These are phyloP conservation scores for Auricularia cornea DNA, from an alignment of 768 basidiomycete genomes.

Conservation along the genomic window DNA sequence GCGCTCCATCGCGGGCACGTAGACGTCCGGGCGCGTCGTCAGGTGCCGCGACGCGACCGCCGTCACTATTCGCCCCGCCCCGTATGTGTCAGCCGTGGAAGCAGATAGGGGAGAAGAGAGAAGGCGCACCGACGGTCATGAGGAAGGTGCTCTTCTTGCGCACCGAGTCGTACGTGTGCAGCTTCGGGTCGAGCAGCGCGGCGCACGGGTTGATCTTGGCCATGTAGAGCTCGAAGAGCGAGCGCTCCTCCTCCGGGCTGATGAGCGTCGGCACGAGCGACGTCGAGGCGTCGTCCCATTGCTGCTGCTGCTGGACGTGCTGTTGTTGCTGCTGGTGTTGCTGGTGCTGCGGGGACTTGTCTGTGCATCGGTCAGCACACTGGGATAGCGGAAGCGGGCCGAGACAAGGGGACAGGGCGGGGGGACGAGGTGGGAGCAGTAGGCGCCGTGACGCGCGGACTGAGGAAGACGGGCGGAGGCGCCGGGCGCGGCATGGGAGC, in stretches of 20 bases:
- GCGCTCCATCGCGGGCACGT: constrained; percentile 3
- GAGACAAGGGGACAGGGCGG: too few relatives aligned
- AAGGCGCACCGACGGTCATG: background rate
- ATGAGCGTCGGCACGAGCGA: background rate
- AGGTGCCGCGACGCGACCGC: constrained; percentile 6
- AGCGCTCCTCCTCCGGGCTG: background rate
- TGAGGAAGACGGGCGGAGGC: too few relatives aligned
- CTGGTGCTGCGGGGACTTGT: background rate
- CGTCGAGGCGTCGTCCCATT: background rate
- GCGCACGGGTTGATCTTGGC: background rate
- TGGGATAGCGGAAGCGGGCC: too few relatives aligned
- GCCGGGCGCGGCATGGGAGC: too few relatives aligned
- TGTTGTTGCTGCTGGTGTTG: background rate
- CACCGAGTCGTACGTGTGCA: background rate
- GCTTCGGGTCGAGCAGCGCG: background rate
- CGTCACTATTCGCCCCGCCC: constrained; percentile 3
- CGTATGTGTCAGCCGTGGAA: too few relatives aligned
- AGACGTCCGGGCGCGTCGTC: background rate
- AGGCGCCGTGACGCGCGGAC: too few relatives aligned
- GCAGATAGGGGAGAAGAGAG: background rate
- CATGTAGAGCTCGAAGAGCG: background rate
- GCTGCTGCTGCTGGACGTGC: background rate
- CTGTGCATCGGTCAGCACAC: background rate
- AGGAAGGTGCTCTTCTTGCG: background rate
- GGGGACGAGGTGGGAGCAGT: too few relatives aligned